Base-by-base conservation (phyloP, 768 basidiomycete species). In the Serendipita sp. region DNA sequence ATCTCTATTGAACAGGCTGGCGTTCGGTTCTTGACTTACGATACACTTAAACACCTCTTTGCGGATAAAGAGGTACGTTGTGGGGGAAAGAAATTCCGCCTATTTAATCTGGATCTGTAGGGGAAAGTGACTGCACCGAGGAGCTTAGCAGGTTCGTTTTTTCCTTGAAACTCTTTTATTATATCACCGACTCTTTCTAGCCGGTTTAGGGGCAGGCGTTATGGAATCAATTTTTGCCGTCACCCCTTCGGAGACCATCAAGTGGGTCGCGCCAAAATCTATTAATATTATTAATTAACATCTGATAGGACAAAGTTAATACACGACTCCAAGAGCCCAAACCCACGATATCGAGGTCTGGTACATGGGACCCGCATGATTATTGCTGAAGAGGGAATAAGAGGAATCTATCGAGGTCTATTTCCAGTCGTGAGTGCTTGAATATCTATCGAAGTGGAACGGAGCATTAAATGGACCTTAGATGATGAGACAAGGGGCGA, bases 401-500 rank as follows among this genome's bases (percentile, higher is more conserved):
- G 75, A 3, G 94, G 90, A 2, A 80, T 92, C 42, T 98, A 99
- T 70, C 78, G 94, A 61, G 95, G 95, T 1, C 75, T 98, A 2
- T 90, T 93, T 70, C 93, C 95, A 2, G 93, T 97, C 62, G 94
- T 95, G 71, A 64, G 86, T 80, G 2, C 16, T 22, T 3, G n/a
- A n/a, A n/a, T n/a, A 41, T 41, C 24, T 7, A 9, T 26, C 3
- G 9, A 26, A 24, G 28, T 58, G 22, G 20, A 7, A 3, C 17
- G 53, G 7, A n/a, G 11, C 3, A 11, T 58, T 22, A 22, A 1
- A 42, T 16, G 44, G 62, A 20, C 28, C 30, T 2, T 69, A 96
- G 91, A 90, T 95, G 83, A 88, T 95, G 82, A 86, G 93, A 30
- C 95, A 98, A 82, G 93, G 92, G 42, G 95, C 94, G 43, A 99